Evolutionary conservation across 495 filamentous ascomycete genomes (phyloP), one percentile per base, ranked within the genome.

Genomic region (Penicillium lagena): DNA sequence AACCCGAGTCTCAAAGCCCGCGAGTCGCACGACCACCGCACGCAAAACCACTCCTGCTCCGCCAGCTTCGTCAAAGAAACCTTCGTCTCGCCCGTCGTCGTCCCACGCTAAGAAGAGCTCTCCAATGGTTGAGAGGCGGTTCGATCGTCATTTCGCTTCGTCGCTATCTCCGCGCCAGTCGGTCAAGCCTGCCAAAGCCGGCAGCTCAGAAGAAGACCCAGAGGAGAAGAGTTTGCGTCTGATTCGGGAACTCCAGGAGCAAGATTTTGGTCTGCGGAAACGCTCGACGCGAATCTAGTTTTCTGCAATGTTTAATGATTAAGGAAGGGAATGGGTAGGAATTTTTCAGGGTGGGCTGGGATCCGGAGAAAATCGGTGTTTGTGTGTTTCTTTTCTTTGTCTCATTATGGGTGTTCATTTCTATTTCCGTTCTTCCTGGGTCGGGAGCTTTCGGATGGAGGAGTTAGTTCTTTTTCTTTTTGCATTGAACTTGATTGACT

Each of bases 191-290:
- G 38, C 45, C 15, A 66, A 64, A 29, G 56, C 57, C 22, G 54
- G 62, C 9, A 46, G 35, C 27, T 40, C 35, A 5, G 66, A 70
- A 40, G 59, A 52, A 12, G 66, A 67, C 28, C 64, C 71, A 31
- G 76, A 80, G 55, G 66, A 70, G 15, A 71, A 75, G 51, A 80
- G 75, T 50, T 44, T 80, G 45, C 72, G 67, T 34, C 49, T 83
- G 17, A 81, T 80, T 43, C 70, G 72, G 46, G 68, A 77, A 58
- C 49, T 84, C 36, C 76, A 79, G 55, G 76, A 77, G 50, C 69
- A 78, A 46, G 79, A 81, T 38, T 76, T 76, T 47, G 76, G 79
- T 8, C 58, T 84, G 46, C 64, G 80, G 42, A 70, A 73, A 53
- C 67, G 76, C 32, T 34, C 32, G n/a, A 34, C 32, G n/a, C 32